These are phyloP conservation scores for Cyphellophora europaea DNA, from an alignment of 2,329 filamentous ascomycete genomes.

Conservation along the genomic window DNA sequence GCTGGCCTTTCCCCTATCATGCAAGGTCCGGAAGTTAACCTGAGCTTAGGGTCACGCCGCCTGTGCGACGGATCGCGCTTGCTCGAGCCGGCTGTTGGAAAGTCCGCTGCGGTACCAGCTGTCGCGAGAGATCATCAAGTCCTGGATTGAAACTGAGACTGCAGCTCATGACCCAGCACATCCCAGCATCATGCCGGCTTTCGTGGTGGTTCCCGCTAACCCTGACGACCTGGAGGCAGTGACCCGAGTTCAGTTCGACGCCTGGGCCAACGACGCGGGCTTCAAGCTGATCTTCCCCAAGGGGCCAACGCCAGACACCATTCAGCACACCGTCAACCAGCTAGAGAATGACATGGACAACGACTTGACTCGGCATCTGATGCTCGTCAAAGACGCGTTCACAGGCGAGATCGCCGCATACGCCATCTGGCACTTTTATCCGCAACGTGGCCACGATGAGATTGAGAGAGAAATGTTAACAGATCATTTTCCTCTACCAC, in stretches of 20 bases:
- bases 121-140: too few relatives aligned
- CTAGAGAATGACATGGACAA: constrained; percentile 12
- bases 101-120: too few relatives aligned
- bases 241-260: constrained; percentile 11
- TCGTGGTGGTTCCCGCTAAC: constrained; percentile 12
- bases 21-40: too few relatives aligned
- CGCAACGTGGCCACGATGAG: constrained; percentile 9
- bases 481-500: constrained; percentile 9
- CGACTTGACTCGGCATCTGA: constrained; percentile 11
- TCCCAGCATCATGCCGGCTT: constrained; percentile 10
- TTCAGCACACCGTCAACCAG: constrained; percentile 10
- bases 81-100: too few relatives aligned
- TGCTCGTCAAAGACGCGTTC: constrained; percentile 14
- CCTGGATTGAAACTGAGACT: too few relatives aligned
- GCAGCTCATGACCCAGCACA: neutral
- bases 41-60: too few relatives aligned
- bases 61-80: too few relatives aligned
- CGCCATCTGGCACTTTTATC: constrained; percentile 15
- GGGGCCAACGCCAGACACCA: constrained; percentile 8
- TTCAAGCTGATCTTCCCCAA: constrained; percentile 14
- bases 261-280: constrained; percentile 9
- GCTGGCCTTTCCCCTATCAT: too few relatives aligned
- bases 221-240: constrained; percentile 11
- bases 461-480: constrained; percentile 10
- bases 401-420: constrained; percentile 13